Percentiles rank a stretch among this genome's conserved stretches.
phyloP scores from a whole-genome alignment of 2,329 filamentous ascomycete species.

The Pestalotiopsis sp. region DNA sequence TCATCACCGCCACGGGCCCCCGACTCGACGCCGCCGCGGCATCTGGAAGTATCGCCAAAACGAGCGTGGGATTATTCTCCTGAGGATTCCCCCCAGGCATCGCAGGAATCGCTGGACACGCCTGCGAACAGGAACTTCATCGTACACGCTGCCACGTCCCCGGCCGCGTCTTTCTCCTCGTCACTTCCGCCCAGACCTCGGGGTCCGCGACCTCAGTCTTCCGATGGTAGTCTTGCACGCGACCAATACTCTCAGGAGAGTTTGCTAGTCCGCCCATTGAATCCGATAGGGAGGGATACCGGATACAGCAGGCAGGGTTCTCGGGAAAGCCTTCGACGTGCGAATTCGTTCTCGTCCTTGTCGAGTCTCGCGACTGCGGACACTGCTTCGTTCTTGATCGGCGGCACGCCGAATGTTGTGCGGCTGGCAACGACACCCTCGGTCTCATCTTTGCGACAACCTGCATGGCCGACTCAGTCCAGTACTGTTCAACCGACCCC shows the following conservation, averaged over 20 bases:
- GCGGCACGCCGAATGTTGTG: slow-evolving; percentile 42
- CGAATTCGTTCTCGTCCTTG: slow-evolving; percentile 56
- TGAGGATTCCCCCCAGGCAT: not conserved
- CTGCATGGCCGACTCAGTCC: slow-evolving; percentile 31
- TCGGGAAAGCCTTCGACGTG: slow-evolving; percentile 53
- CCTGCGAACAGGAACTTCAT: slow-evolving; percentile 52
- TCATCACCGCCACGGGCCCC: not conserved
- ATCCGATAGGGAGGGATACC: slow-evolving; percentile 45
- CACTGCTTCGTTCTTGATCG: slow-evolving; percentile 39
- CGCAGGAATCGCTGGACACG: slow-evolving; percentile 24
- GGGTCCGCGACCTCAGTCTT: slow-evolving; percentile 29
- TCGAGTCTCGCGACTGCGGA: slow-evolving; percentile 57
- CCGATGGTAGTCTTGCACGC: slow-evolving; percentile 37
- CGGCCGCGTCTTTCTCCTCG: slow-evolving; percentile 37
- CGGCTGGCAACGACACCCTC: slow-evolving; percentile 34
- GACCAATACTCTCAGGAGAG: slow-evolving; percentile 64
- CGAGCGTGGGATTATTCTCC: slow-evolving; percentile 18
- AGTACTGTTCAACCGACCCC: slow-evolving; percentile 10
- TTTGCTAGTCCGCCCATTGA: slow-evolving; percentile 58
- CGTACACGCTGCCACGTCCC: slow-evolving; percentile 48
- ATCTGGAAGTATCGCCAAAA: slow-evolving; percentile 34
- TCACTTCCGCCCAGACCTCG: slow-evolving; percentile 35
- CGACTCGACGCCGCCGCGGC: slow-evolving; percentile 50
- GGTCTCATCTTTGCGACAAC: slow-evolving; percentile 18
- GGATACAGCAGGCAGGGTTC: slow-evolving; percentile 54